Evolutionary conservation across 1,284 basidiomycete genomes (phyloP), one percentile per base, ranked within the genome.

Genomic region (Sporisorium exsertum): DNA sequence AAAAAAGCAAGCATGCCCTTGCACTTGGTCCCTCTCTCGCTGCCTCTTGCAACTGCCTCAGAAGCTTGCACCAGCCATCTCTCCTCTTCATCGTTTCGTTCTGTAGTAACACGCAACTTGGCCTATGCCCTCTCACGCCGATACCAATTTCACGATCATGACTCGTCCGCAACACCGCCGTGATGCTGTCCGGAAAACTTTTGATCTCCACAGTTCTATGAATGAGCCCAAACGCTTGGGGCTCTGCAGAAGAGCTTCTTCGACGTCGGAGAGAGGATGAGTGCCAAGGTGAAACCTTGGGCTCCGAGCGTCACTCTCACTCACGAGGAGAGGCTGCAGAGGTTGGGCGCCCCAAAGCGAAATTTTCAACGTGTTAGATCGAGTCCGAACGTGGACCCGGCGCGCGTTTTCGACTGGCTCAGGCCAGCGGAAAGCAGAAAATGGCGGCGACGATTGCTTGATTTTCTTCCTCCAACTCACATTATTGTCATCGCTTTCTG

Each of bases 131-230:
- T 56, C 47, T 63, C 56, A 72, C 55, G 58, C 46, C 59, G 63
- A 65, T 66, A 65, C 63, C 67, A 64, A 52, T 62, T 24, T 27
- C 40, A 52, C 56, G 54, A 70, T 61, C 58, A 53, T 35, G n/a
- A 27, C 32, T 47, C 24, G 6, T 26, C 13, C n/a, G 37, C 29
- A 20, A n/a, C 27, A 27, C 29, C 20, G 26, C 18, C 20, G 18
- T 50, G 49, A 10, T 32, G 2, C 26, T 8, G 5, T 33, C 8
- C 4, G 3, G 16, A 10, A 6, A 47, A 18, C 47, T 16, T n/a
- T 20, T 43, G 40, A 40, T 40, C 2, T 18, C 10, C 10, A 10
- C 29, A 10, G 10, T 5, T 32, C 29, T 32, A 32, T 10, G 29
- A 32, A 32, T 10, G 29, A 10, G 29, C 29, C 29, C 29, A 32